phyloP scores from a whole-genome alignment of 2,329 filamentous ascomycete species.

The Fusarium sp. region DNA sequence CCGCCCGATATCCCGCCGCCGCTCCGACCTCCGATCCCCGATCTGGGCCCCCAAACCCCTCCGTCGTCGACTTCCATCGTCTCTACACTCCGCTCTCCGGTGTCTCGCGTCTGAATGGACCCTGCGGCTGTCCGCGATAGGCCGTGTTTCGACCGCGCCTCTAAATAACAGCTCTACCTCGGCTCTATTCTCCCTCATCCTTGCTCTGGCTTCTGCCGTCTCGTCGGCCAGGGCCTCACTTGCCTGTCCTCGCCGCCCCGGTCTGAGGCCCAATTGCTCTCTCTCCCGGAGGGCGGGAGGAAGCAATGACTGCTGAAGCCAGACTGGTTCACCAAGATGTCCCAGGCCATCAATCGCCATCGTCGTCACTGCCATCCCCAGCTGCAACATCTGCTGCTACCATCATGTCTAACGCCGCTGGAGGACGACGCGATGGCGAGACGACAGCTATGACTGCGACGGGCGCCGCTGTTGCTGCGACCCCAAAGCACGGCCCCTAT shows the following conservation, averaged over 20 bases:
- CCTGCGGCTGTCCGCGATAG: slow-evolving; percentile 44
- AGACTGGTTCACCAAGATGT: slow-evolving; percentile 58
- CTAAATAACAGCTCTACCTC: slow-evolving; percentile 34
- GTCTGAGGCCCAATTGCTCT: slow-evolving; percentile 44
- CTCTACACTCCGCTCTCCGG: slow-evolving; percentile 35
- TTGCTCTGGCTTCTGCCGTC: slow-evolving; percentile 22
- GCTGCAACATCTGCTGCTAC: slow-evolving; percentile 45
- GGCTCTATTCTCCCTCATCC: slow-evolving; percentile 6
- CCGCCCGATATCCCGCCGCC: slow-evolving; percentile 41
- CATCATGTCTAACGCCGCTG: slow-evolving; percentile 48
- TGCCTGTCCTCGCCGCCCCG: slow-evolving; percentile 14
- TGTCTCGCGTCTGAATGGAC: slow-evolving; percentile 48
- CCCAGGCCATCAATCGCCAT: slow-evolving; percentile 52
- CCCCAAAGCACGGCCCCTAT: slow-evolving; percentile 28
- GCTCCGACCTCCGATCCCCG: slow-evolving; percentile 42
- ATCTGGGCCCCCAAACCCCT: slow-evolving; percentile 31
- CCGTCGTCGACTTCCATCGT: slow-evolving; percentile 21
- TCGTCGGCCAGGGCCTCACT: slow-evolving; percentile 3
- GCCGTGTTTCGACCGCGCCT: slow-evolving; percentile 50
- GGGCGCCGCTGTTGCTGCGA: slow-evolving; percentile 28
- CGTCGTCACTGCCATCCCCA: slow-evolving; percentile 46
- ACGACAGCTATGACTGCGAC: slow-evolving; percentile 45
- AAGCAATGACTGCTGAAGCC: slow-evolving; percentile 58
- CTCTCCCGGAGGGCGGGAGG: slow-evolving; percentile 39
- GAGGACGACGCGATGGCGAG: slow-evolving; percentile 50